Evolutionary conservation across 176 grass and related monocot species (phyloP).

Genomic region (Triticum urartu): DNA sequence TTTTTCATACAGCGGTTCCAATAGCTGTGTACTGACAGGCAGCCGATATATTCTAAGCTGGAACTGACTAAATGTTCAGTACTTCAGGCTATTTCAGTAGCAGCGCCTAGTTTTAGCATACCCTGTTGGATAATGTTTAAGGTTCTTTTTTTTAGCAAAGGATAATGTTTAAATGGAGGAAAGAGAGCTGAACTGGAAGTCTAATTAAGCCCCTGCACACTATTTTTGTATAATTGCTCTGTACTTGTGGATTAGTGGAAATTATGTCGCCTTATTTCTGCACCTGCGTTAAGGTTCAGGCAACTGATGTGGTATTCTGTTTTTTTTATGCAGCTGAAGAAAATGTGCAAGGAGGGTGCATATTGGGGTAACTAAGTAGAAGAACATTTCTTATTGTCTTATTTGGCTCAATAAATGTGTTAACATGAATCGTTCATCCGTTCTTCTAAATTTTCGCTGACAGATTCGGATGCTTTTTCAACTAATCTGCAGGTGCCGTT

Average conservation of each 20-base stretch:
- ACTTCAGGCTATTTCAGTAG: not conserved
- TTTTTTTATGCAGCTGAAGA: constrained; percentile 64
- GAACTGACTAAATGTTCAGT: not conserved
- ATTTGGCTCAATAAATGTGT: not conserved
- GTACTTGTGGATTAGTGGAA: not conserved
- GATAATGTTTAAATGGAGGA: not conserved
- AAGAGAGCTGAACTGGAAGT: not conserved
- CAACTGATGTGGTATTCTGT: not conserved
- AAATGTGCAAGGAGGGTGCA: constrained; percentile 80
- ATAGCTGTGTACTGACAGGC: not conserved
- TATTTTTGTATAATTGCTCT: not conserved
- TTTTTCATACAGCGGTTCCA: not conserved
- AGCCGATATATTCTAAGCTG: not conserved
- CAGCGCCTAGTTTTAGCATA: not conserved
- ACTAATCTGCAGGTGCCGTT: constrained; percentile 48
- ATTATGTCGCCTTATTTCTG: not conserved
- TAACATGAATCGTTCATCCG: not conserved
- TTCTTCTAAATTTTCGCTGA: not conserved
- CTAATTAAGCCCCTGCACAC: not conserved
- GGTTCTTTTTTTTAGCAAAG: too few relatives aligned
- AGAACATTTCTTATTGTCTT: not conserved
- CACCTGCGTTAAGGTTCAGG: not conserved
- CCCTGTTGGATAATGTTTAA: not conserved
- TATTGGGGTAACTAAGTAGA: constrained; percentile 69
- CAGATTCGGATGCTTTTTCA: not conserved